Evolutionary conservation across 2,329 filamentous ascomycete genomes (phyloP).

Genomic region (Aspergillus quadricinctus): DNA sequence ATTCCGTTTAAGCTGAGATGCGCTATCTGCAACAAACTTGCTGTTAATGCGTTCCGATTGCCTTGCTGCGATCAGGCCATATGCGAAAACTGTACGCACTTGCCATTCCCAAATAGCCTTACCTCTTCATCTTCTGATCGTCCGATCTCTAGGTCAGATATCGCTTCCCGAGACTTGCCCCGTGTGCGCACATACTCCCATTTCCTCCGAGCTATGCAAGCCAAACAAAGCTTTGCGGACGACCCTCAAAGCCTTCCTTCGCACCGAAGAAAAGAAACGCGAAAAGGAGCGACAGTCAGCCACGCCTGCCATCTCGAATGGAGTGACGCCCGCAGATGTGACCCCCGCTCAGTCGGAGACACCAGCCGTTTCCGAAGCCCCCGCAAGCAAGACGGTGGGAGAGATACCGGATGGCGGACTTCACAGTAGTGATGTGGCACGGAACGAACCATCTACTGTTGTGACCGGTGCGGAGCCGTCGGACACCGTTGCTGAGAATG

Average conservation of each 20-base stretch:
- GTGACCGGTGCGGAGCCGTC: slow-evolving; percentile 3
- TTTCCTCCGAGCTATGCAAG: slow-evolving; percentile 81
- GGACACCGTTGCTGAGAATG: slow-evolving; percentile 6
- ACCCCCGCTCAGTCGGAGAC: slow-evolving; percentile 13
- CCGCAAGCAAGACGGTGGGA: slow-evolving; percentile 10
- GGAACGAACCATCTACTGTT: slow-evolving; percentile 10
- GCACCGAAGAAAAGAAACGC: slow-evolving; percentile 85
- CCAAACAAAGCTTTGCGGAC: slow-evolving; percentile 87
- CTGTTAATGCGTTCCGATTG: slow-evolving; percentile 83
- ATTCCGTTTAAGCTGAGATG: slow-evolving; percentile 96
- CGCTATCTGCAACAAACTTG: slow-evolving; percentile 86
- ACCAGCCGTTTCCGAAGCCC: slow-evolving; percentile 14
- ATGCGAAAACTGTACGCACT: slow-evolving; percentile 73
- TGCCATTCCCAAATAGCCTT: not conserved
- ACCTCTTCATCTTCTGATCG: not conserved
- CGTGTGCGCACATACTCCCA: slow-evolving; percentile 85
- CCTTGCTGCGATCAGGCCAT: slow-evolving; percentile 95
- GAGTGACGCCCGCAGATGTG: slow-evolving; percentile 21
- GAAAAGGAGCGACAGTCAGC: slow-evolving; percentile 53
- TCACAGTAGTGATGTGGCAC: slow-evolving; percentile 7
- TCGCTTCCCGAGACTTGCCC: slow-evolving; percentile 76
- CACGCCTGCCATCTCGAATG: slow-evolving; percentile 28
- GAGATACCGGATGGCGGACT: slow-evolving; percentile 4
- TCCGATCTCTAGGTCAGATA: slow-evolving; percentile 58
- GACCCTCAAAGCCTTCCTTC: slow-evolving; percentile 85